Evolutionary conservation across 331 rosid genomes (phyloP), one percentile per base, ranked within the genome.

Genomic region (Stylosanthes scabra): DNA sequence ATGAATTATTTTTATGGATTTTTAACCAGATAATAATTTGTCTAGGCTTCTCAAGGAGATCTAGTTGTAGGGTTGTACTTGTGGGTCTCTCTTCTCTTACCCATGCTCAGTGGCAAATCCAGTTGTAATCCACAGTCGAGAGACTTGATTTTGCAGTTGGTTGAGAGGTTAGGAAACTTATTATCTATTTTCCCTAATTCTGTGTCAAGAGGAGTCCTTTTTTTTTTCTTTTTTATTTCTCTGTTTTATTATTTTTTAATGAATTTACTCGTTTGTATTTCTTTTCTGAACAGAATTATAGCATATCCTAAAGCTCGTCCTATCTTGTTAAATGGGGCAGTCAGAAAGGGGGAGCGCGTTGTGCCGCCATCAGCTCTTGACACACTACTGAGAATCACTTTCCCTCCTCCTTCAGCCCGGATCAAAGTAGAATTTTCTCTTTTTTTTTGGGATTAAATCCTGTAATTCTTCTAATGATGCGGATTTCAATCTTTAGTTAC

Each of bases 291-390:
- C 86, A 90, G 92, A 80, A 85, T 90, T 67, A 68, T 90, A 13
- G 51, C 84, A 29, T 74, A 58, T 52, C 90, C 88, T 3, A 90
- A 90, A 82, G 89, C 90, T 78, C 88, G 84, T 25, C 45, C 82
- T 3, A 85, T 87, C 68, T 75, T 90, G 41, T 57, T 87, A 59
- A 87, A 90, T 44, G 88, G 96, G 63, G 88, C 92, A 45, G 89
- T 84, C 68, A 87, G 87, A 80, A 90, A 82, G 71, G 92, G 92
- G 27, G 92, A 87, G 86, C 90, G 88, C 66, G 77, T 90, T 31
- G 88, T 90, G 63, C 81, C 90, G 29, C 92, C 96, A 59, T 82
- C 83, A 52, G 83, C 88, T 61, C 85, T 90, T 66, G 90, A 87
- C 58, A 50, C 82, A 49, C 72, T 87, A 73, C 54, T 83, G 85